These are phyloP conservation scores for Ceratocystis alfenasii DNA, from an alignment of 2,329 filamentous ascomycete genomes.

Conservation along the genomic window DNA sequence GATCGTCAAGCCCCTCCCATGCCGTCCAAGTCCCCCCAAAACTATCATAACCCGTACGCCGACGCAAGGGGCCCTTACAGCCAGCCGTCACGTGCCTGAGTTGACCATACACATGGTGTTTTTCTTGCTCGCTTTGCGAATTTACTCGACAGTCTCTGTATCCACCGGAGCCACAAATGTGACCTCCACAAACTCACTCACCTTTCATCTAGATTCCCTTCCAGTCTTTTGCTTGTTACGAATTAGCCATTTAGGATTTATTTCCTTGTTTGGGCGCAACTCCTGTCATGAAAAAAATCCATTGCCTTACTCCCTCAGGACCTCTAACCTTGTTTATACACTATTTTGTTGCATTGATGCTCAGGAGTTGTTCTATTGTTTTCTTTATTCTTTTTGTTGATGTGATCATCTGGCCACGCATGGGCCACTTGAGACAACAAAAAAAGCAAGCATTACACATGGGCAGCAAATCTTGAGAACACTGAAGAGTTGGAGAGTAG, in stretches of 20 bases:
- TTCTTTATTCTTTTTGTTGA: neutral
- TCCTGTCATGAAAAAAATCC: neutral
- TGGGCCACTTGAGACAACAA: neutral
- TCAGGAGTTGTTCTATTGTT: neutral
- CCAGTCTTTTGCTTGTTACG: neutral
- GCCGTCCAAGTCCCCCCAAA: slow-evolving; percentile 19
- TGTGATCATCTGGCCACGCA: neutral
- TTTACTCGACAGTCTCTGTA: neutral
- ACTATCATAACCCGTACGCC: slow-evolving; percentile 18
- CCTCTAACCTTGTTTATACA: neutral
- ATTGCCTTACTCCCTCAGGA: neutral
- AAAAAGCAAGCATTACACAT: neutral
- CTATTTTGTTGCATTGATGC: neutral
- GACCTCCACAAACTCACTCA: neutral
- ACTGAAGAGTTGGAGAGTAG: neutral
- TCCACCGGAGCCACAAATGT: neutral
- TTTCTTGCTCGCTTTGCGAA: neutral
- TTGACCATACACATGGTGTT: neutral
- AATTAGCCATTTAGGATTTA: neutral
- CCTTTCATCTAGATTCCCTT: neutral
- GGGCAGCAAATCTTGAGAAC: neutral
- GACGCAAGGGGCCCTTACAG: slow-evolving; percentile 18
- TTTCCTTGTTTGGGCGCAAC: neutral
- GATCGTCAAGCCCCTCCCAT: slow-evolving; percentile 11
- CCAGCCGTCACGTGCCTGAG: slow-evolving; percentile 11